Base-by-base conservation (phyloP, 1,139 yeast genomes). In the Geotrichum restrictum region DNA sequence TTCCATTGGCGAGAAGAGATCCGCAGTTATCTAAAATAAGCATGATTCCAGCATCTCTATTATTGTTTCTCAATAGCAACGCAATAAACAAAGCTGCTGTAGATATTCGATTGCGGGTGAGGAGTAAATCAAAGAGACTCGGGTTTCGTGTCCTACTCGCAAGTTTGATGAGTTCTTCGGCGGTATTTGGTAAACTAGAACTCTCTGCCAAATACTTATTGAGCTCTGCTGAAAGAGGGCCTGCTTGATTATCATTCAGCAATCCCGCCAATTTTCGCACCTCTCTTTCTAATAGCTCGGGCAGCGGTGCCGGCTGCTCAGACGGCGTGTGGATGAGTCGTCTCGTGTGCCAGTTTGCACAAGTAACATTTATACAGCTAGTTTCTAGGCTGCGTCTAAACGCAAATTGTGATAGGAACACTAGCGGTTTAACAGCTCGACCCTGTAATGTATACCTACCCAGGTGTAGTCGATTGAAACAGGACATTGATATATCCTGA, bases 21-120 rank as follows among this genome's bases (percentile, higher is more conserved):
- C 40, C 33, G 21, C 49, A 43, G 24, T 29, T 43, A 29, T 50
- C 50, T 2, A 50, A 33, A 21, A 50, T 24, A n/a, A 50, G 38
- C 29, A 45, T 14, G 8, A 10, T 13, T 6, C 50, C 42, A 11
- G 13, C 21, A 3, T 41, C 47, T 33, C 29, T 32, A 18, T 36
- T 18, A 2, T 14, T 32, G 13, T 29, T 27, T 6, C 22, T 42
- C 3, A 50, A 33, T 21, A 50, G 41, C 7, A 47, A 33, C 5
- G 31, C 27, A 34, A 46, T 41, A 21, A 45, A 41, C 21, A 50
- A 38, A 33, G 53, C 49, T 13, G 50, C 49, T 7, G 47, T 31
- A 3, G 53, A 29, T 36, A 33, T 16, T 7, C 39, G 37, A 13
- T 46, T 27, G 19, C 29, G 24, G 4, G 50, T 27, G 19, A 50